Conservation (phyloP, 2,329 filamentous ascomycete species). For the Camillea tinctor region DNA sequence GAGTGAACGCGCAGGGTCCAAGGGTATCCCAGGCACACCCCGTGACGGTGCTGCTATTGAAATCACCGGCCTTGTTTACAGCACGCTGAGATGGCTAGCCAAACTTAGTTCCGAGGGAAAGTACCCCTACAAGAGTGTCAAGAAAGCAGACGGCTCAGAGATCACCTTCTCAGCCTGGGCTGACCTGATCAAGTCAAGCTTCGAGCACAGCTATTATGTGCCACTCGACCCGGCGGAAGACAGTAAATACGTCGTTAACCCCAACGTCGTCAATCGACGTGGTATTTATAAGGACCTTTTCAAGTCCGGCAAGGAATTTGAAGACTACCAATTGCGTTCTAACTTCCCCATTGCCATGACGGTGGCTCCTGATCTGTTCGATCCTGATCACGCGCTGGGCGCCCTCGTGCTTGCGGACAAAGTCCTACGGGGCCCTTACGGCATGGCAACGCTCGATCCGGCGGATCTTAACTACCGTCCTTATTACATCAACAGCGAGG, state of each 20-base stretch:
- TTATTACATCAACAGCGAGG: conserved; percentile 93
- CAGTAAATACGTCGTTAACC: conserved; percentile 74
- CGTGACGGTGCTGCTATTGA: conserved; percentile 94
- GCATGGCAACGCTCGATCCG: conserved; percentile 95
- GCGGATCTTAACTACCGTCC: conserved; percentile 89
- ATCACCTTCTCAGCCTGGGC: conserved; percentile 82
- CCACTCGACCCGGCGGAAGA: conserved; percentile 71
- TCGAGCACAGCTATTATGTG: conserved; percentile 90
- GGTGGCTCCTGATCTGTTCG: conserved; percentile 85
- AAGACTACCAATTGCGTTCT: conserved; percentile 92
- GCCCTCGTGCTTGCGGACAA: conserved; percentile 80
- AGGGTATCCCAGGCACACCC: conserved; percentile 93
- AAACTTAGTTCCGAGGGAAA: conserved; percentile 64
- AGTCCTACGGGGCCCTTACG: conserved; percentile 78
- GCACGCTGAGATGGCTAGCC: conserved; percentile 77
- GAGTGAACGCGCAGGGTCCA: conserved; percentile 83
- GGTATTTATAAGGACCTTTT: conserved; percentile 99
- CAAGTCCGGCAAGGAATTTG: conserved; percentile 88
- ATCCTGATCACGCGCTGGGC: conserved; percentile 71
- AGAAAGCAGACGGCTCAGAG: conserved; percentile 54
- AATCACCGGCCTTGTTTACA: conserved; percentile 92
- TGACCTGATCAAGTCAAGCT: conserved; percentile 73
- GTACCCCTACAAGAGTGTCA: conserved; percentile 73
- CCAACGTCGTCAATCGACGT: conserved; percentile 77
- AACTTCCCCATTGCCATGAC: conserved; percentile 97